These are phyloP conservation scores for Solanum acaule DNA, from an alignment of 257 asterid genomes.

Conservation along the genomic window DNA sequence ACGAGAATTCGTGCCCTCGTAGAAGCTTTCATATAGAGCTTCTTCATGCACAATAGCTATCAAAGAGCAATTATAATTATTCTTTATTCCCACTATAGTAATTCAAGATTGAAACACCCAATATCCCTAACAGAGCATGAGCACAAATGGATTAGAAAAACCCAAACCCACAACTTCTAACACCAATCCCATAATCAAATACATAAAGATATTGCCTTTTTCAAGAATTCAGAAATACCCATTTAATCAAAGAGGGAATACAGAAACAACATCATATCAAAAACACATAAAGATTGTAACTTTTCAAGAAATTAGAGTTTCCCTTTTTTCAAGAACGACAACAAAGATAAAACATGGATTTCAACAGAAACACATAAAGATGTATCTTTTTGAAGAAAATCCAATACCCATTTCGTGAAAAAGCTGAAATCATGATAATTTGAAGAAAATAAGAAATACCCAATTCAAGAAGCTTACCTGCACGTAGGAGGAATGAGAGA, in stretches of 20 bases:
- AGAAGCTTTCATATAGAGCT: not conserved
- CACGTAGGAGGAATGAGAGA: not conserved
- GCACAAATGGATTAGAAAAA: not conserved
- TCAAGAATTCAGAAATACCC: not conserved
- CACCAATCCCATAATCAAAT: not conserved
- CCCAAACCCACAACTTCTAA: not conserved
- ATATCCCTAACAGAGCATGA: not conserved
- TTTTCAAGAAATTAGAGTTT: not conserved
- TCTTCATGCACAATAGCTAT: not conserved
- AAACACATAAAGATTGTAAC: not conserved
- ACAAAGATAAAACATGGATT: not conserved
- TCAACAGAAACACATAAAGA: not conserved
- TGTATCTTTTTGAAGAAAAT: not conserved
- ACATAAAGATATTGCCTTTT: not conserved
- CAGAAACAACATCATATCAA: not conserved
- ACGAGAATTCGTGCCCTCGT: not conserved
- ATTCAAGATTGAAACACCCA: not conserved
- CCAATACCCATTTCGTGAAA: not conserved
- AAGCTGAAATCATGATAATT: not conserved
- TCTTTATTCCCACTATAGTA: not conserved
- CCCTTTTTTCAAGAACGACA: not conserved
- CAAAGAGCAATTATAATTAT: not conserved
- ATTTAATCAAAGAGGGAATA: not conserved
- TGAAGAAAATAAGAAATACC: not conserved
- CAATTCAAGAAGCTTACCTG: not conserved